Percentiles rank a stretch among this genome's conserved stretches.
Conservation (phyloP, 345 rosid species). For the Linum trigynum region DNA sequence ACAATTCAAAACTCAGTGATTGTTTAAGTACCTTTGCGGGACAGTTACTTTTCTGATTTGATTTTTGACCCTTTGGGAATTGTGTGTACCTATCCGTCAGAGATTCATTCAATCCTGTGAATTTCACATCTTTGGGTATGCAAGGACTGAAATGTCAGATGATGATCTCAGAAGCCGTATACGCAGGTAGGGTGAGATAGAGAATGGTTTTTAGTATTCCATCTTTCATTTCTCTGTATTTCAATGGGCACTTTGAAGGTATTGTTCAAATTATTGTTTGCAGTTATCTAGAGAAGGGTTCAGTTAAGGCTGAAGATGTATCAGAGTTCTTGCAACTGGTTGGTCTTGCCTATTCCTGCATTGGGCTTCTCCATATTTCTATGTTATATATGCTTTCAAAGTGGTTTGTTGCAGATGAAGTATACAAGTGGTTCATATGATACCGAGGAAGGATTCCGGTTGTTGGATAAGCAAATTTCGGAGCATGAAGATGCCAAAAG, state of each 20-base stretch:
- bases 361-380: slow-evolving; percentile 1
- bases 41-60: too few relatives aligned
- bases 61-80: neutral
- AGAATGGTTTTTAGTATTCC: neutral
- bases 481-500: slow-evolving; percentile 61
- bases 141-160: slow-evolving; percentile 79
- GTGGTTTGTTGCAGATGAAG: slow-evolving; percentile 50
- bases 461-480: slow-evolving; percentile 60
- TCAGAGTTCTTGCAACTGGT: slow-evolving; percentile 77
- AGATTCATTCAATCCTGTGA: slow-evolving; percentile 67
- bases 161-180: slow-evolving; percentile 60
- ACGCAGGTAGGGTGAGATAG: slow-evolving; percentile 42
- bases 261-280: slow-evolving; percentile 8
- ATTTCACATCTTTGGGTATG: slow-evolving; percentile 92
- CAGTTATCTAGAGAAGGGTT: slow-evolving; percentile 66
- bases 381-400: neutral
- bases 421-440: slow-evolving; percentile 90
- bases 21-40: too few relatives aligned
- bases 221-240: neutral
- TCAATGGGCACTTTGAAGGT: neutral
- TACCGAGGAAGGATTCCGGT: slow-evolving; percentile 63
- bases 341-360: slow-evolving; percentile 19
- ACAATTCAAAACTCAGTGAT: too few relatives aligned
- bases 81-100: slow-evolving; percentile 25
- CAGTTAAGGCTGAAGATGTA: slow-evolving; percentile 36